phyloP scores from a whole-genome alignment of 441 rosid genomes.

The Croton laevigatus region DNA sequence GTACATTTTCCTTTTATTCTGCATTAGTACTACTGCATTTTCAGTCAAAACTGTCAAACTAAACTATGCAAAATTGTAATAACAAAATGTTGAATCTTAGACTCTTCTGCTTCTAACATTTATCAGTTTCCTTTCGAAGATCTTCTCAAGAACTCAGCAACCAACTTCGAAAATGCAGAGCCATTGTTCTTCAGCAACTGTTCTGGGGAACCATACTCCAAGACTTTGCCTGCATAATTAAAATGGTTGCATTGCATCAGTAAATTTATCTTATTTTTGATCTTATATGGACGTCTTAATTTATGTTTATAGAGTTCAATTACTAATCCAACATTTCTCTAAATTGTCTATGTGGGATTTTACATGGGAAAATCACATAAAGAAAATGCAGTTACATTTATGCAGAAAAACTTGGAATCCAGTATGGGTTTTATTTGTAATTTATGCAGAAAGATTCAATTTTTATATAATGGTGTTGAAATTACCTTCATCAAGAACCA shows the following conservation, averaged over 20 bases:
- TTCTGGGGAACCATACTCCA: conserved; percentile 43
- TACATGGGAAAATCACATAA: neutral
- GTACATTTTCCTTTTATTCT: conserved; percentile 1
- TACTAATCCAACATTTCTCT: neutral
- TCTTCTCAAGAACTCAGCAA: conserved; percentile 48
- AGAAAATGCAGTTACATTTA: neutral
- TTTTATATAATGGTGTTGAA: neutral
- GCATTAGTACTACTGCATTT: neutral
- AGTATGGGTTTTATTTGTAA: neutral
- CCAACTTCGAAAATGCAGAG: conserved; percentile 57
- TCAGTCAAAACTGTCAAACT: neutral
- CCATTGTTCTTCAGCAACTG: conserved; percentile 40
- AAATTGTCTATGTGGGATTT: too few relatives aligned
- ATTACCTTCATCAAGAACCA: conserved; percentile 67
- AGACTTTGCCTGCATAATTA: conserved; percentile 42
- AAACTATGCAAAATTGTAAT: neutral
- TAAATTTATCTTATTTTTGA: neutral
- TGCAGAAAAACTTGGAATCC: neutral
- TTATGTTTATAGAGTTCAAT: neutral
- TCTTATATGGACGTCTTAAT: neutral
- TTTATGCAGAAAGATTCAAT: neutral
- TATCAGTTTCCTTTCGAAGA: conserved; percentile 34
- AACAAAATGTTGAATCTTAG: neutral
- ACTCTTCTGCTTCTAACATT: conserved; percentile 1
- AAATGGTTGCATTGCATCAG: neutral